Conservation (phyloP, 2,329 filamentous ascomycete genomes). For the Hypoxylon sp. region DNA sequence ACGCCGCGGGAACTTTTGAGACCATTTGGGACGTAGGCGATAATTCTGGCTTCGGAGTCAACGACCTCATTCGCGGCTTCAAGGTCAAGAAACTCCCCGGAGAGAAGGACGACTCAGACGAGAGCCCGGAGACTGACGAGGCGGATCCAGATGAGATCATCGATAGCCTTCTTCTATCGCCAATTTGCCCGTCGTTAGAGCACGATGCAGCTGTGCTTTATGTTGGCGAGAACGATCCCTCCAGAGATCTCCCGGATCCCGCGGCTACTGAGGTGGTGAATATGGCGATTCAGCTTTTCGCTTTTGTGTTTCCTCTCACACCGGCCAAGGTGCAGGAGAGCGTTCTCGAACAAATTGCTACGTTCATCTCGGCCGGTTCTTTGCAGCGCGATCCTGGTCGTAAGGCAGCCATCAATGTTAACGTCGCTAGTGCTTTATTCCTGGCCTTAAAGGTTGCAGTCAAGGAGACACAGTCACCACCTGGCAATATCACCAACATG, state of each 20-base stretch:
- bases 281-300: slow-evolving; percentile 92
- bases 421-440: slow-evolving; percentile 85
- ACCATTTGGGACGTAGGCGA: slow-evolving; percentile 95
- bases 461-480: slow-evolving; percentile 79
- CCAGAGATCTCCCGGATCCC: slow-evolving; percentile 74
- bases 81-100: slow-evolving; percentile 78
- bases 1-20: slow-evolving; percentile 89
- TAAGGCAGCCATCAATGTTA: slow-evolving; percentile 91
- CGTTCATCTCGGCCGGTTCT: slow-evolving; percentile 83
- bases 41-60: slow-evolving; percentile 94
- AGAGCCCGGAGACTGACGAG: slow-evolving; percentile 62
- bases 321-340: slow-evolving; percentile 95
- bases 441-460: slow-evolving; percentile 85
- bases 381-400: slow-evolving; percentile 88
- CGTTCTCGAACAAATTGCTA: slow-evolving; percentile 91
- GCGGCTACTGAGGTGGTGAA: slow-evolving; percentile 95
- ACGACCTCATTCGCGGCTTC: slow-evolving; percentile 84
- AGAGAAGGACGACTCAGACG: slow-evolving; percentile 68
- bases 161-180: slow-evolving; percentile 72
- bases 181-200: slow-evolving; percentile 85
- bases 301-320: slow-evolving; percentile 89
- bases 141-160: slow-evolving; percentile 74
- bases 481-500: slow-evolving; percentile 79
- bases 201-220: slow-evolving; percentile 91
- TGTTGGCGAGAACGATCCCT: slow-evolving; percentile 65